Conservation (phyloP, 1,284 basidiomycete genomes). For the Moesziomyces antarcticus region DNA sequence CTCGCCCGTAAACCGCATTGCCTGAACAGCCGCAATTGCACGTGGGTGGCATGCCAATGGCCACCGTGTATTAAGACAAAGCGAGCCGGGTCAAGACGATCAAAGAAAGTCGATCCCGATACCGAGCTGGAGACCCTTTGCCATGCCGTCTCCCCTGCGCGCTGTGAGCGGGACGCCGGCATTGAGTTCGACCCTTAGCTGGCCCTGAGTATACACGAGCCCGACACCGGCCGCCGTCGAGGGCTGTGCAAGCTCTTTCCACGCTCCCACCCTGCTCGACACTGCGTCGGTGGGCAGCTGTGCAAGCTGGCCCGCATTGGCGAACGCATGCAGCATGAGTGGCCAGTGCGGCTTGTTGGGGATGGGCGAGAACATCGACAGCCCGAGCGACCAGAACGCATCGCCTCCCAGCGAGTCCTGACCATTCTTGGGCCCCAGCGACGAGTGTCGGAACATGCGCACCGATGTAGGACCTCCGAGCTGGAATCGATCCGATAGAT, state of each 20-base stretch:
- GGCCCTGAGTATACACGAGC: constrained; percentile 87
- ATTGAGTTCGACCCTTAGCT: constrained; percentile 88
- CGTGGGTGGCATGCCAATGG: too few relatives aligned
- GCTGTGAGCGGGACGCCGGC: constrained; percentile 87
- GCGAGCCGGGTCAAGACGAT: not conserved
- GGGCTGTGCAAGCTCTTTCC: constrained; percentile 56
- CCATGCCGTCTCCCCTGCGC: constrained; percentile 78
- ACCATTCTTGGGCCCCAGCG: constrained; percentile 84
- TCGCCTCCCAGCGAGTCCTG: constrained; percentile 87
- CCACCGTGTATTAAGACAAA: too few relatives aligned
- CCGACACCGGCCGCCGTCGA: constrained; percentile 85
- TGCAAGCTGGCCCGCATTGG: constrained; percentile 87
- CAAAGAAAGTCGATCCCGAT: constrained; percentile 75
- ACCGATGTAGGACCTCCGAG: constrained; percentile 92
- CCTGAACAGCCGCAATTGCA: too few relatives aligned
- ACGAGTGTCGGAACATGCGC: constrained; percentile 84
- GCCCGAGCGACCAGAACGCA: constrained; percentile 83
- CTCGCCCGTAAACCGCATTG: too few relatives aligned
- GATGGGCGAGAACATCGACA: constrained; percentile 82
- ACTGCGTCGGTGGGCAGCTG: constrained; percentile 66
- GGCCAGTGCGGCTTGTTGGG: constrained; percentile 86
- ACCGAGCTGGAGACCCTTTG: constrained; percentile 89
- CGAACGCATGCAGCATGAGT: constrained; percentile 83
- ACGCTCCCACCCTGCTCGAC: not conserved
- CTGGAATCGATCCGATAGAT: constrained; percentile 88